Evolutionary conservation across 2,329 filamentous ascomycete genomes (phyloP).

Genomic region (Moelleriella libera): DNA sequence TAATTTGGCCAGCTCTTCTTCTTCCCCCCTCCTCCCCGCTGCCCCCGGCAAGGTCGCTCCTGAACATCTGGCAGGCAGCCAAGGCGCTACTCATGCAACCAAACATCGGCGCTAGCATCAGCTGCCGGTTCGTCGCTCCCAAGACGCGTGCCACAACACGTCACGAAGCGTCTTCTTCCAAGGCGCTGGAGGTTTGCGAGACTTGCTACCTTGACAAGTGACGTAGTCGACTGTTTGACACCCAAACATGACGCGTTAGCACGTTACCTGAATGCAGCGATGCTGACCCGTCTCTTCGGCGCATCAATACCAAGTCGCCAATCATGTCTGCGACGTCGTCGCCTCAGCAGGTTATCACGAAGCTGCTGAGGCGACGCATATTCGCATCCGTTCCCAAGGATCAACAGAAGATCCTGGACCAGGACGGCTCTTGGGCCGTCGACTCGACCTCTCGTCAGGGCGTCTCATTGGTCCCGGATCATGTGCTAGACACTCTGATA

Average conservation of each 20-base stretch:
- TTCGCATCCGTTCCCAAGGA: constrained; percentile 20
- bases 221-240: neutral
- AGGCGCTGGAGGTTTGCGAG: too few species aligned
- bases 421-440: constrained; percentile 21
- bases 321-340: constrained; percentile 13
- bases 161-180: neutral
- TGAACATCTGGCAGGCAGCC: too few species aligned
- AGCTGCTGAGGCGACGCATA: constrained; percentile 13
- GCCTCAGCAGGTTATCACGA: constrained; percentile 9
- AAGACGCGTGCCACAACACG: neutral
- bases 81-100: neutral
- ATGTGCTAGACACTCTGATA: constrained; percentile 18
- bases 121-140: neutral
- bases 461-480: constrained; percentile 17
- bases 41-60: too few species aligned
- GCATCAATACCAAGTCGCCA: neutral
- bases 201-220: neutral
- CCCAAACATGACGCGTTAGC: neutral
- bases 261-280: neutral
- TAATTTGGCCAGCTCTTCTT: too few species aligned
- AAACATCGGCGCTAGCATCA: neutral
- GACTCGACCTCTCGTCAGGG: constrained; percentile 11
- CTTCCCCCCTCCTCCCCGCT: too few species aligned
- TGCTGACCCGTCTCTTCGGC: neutral
- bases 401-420: constrained; percentile 22